Percentiles rank a stretch among this genome's conserved stretches.
Conservation (phyloP, 169 alveolate species). For the Plasmodium malariae region DNA sequence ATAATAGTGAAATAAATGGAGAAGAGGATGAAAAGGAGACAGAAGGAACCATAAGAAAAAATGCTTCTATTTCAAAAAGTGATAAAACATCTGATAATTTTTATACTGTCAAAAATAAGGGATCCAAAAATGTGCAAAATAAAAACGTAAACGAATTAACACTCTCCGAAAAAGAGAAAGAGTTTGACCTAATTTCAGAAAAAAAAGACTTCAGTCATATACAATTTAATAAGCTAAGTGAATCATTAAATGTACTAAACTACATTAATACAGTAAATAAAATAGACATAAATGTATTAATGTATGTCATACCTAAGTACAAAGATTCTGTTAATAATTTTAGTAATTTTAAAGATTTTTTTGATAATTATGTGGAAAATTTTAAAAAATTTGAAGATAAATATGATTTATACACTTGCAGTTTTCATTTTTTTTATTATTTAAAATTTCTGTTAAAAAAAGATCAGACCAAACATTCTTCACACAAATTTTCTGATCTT, state of each 20-base stretch:
- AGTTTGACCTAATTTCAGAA: background rate
- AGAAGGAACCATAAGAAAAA: too few species aligned
- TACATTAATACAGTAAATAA: conserved; percentile 42
- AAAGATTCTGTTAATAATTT: conserved; percentile 17
- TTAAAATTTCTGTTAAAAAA: conserved; percentile 38
- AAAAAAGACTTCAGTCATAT: conserved; percentile 5
- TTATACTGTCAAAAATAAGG: too few species aligned
- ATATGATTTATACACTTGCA: conserved; percentile 71
- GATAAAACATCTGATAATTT: too few species aligned
- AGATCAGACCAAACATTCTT: background rate
- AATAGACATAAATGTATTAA: conserved; percentile 40
- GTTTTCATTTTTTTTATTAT: conserved; percentile 76
- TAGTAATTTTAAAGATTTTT: conserved; percentile 37
- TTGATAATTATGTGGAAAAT: conserved; percentile 50
- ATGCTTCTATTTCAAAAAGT: too few species aligned
- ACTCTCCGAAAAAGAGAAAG: background rate
- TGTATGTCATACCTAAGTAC: conserved; percentile 56
- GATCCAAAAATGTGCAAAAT: too few species aligned
- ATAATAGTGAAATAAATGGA: background rate
- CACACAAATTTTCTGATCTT: background rate
- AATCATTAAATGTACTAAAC: conserved; percentile 47
- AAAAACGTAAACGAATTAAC: background rate
- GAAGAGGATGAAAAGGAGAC: too few species aligned
- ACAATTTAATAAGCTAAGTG: conserved; percentile 54
- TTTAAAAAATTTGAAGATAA: conserved; percentile 52